Conservation (phyloP, 768 basidiomycete species). For the Naganishia randhawae region DNA sequence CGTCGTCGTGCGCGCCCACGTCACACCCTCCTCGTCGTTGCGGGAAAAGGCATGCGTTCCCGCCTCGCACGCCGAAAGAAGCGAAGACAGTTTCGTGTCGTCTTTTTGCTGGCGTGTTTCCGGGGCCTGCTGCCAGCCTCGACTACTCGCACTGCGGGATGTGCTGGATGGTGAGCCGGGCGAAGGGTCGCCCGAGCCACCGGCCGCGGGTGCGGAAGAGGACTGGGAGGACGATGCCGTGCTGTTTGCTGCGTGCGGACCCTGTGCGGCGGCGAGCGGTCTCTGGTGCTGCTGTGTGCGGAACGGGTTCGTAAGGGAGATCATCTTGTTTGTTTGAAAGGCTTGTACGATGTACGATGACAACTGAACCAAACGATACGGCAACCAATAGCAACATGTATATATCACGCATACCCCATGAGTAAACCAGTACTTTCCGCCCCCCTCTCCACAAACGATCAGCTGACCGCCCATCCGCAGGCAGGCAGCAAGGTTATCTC, state of each 20-base stretch:
- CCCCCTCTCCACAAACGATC: no score
- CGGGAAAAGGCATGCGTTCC: slow-evolving; percentile 4
- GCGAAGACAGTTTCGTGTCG: slow-evolving; percentile 1
- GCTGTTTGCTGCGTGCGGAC: not conserved
- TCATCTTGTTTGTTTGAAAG: not conserved
- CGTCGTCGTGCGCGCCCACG: no score
- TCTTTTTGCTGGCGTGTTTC: not conserved
- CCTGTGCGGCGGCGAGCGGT: not conserved
- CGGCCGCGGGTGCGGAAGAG: not conserved
- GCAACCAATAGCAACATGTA: not conserved
- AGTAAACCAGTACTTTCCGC: not conserved
- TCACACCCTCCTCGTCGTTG: not conserved
- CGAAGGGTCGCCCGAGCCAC: no score
- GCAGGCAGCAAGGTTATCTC: no score
- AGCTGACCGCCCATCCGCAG: not conserved
- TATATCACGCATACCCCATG: slow-evolving; percentile 2
- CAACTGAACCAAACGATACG: not conserved
- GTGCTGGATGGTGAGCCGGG: not conserved
- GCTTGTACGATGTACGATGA: not conserved
- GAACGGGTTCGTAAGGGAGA: slow-evolving; percentile 19
- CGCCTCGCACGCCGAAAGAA: slow-evolving; percentile 12
- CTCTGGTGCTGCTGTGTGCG: not conserved
- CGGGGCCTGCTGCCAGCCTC: not conserved
- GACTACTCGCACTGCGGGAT: not conserved
- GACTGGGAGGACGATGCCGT: not conserved